Conservation (phyloP, 164 flowering plant genomes). For the Tetrastigma voinierianum region DNA sequence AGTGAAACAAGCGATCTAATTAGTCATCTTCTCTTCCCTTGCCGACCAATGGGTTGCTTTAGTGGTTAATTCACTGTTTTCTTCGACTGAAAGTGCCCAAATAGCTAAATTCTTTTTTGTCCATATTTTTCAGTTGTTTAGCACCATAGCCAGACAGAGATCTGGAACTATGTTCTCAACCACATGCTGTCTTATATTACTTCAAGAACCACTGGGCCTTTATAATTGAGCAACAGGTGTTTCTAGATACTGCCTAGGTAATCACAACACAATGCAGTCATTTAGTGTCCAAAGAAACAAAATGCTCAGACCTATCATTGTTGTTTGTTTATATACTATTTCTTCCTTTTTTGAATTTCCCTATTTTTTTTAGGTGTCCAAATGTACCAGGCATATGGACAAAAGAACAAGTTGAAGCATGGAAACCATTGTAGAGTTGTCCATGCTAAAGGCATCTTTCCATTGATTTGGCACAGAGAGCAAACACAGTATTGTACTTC, state of each 20-base stretch:
- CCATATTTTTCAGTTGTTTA: too few species aligned
- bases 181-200: too few species aligned
- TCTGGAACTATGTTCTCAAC: too few species aligned
- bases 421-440: slow-evolving; percentile 64
- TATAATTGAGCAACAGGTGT: slow-evolving; percentile 13
- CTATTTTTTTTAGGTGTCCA: slow-evolving; percentile 25
- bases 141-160: too few species aligned
- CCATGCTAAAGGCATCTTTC: slow-evolving; percentile 51
- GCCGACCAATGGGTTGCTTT: too few species aligned
- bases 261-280: neutral
- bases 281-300: too few species aligned
- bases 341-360: neutral
- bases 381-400: slow-evolving; percentile 53
- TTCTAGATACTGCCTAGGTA: slow-evolving; percentile 31
- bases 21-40: too few species aligned
- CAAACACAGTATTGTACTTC: slow-evolving; percentile 24
- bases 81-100: too few species aligned
- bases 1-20: too few species aligned
- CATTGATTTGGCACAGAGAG: slow-evolving; percentile 52
- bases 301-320: slow-evolving; percentile 1
- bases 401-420: slow-evolving; percentile 54
- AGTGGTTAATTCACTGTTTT: too few species aligned
- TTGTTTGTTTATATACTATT: neutral
- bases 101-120: too few species aligned
- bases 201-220: neutral